Base-by-base conservation (phyloP, 2,329 filamentous ascomycete genomes). In the Mariannaea elegans region DNA sequence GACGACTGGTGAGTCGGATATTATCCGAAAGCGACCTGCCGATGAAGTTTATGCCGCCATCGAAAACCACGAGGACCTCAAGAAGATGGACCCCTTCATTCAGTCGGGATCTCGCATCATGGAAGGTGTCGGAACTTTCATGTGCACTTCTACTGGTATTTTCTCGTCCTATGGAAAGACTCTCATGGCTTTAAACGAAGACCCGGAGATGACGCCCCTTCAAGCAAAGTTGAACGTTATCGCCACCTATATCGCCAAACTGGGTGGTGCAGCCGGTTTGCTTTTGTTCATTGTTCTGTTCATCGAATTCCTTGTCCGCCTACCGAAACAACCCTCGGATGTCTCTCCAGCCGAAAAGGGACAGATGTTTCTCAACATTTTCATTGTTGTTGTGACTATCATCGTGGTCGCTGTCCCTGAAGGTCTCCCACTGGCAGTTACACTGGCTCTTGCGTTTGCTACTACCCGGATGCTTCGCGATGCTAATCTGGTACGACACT, bases 231-330 rank as follows among this genome's bases (percentile, higher is more conserved):
- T 93, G 51, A 91, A 90, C 71, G 81, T 86, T 61, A 87, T 93
- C 64, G 90, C 90, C 59, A 88, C 91, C 65, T 92, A 90, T 78
- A 93, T 93, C 72, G 90, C 90, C 58, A 91, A 91, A 75, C 79
- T 92, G 32, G 90, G 90, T 76, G 92, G 92, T 73, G 87, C 83
- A 49, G 92, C 93, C 47, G 92, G 90, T 65, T 80, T 95, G 13
- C 79, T 93, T 8, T 82, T 97, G 45, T 97, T 97, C 77, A 82
- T 94, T 45, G 90, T 96, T 44, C 82, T 97, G 13, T 87, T 97
- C 71, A 94, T 97, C 78, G 86, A 93, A 69, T 97, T 97, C 72
- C 81, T 95, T 9, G 92, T 88, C 46, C 79, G 86, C 12, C 83
- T 97, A 3, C 80, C 81, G 6, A 72, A 83, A 76, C 54, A 78